phyloP scores from a whole-genome alignment of 176 grass and related monocot genomes.

The Ampelocalamus luodianensis region DNA sequence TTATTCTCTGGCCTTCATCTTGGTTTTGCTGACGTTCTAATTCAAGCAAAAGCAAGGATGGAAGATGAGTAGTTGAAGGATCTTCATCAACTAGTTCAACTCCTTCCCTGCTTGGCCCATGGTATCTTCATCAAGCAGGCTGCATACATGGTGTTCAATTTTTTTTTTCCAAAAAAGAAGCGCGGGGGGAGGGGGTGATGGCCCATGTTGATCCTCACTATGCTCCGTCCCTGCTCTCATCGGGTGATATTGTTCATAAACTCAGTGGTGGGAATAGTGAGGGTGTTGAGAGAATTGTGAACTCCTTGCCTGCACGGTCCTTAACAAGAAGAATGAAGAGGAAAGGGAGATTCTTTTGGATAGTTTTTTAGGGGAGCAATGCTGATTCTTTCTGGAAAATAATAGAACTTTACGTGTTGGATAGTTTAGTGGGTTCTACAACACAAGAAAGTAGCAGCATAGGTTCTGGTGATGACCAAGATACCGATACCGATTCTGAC shows the following conservation, averaged over 20 bases:
- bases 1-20: too few species aligned
- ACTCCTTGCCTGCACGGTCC: slow-evolving; percentile 56
- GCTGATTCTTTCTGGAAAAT: slow-evolving; percentile 69
- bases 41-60: too few species aligned
- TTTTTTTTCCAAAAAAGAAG: too few species aligned
- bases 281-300: slow-evolving; percentile 74
- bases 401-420: slow-evolving; percentile 66
- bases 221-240: too few species aligned
- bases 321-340: slow-evolving; percentile 81
- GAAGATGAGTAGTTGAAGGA: too few species aligned
- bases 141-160: too few species aligned
- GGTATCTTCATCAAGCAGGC: too few species aligned
- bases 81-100: too few species aligned
- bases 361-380: slow-evolving; percentile 80
- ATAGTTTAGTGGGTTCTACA: slow-evolving; percentile 31
- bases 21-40: too few species aligned
- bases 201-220: too few species aligned
- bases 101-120: too few species aligned
- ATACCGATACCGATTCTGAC: slow-evolving; percentile 43
- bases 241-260: slow-evolving; percentile 85
- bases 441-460: not conserved
- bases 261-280: slow-evolving; percentile 62
- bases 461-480: slow-evolving; percentile 29
- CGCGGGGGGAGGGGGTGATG: too few species aligned
- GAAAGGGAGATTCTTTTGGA: slow-evolving; percentile 28